Evolutionary conservation across 768 basidiomycete genomes (phyloP), one percentile per base, ranked within the genome.

Genomic region (Coprinopsis strossmayeri): DNA sequence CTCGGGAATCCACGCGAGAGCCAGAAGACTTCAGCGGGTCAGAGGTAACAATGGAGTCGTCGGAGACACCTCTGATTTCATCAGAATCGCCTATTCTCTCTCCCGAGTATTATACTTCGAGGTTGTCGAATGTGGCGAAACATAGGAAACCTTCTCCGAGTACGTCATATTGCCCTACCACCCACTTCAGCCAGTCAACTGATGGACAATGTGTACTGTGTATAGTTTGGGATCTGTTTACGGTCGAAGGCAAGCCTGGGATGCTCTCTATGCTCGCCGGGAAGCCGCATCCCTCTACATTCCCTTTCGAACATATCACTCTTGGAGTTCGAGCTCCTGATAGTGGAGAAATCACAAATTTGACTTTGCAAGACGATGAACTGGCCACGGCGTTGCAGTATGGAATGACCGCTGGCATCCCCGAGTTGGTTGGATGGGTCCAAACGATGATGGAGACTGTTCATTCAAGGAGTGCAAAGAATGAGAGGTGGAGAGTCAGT

Each of bases 281-380:
- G 21, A 87, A 88, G 60, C 89, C 89, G 11, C 88, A 90, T 57
- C 72, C 79, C 15, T 65, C 71, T 23, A 82, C 86, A 17, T 91
- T 91, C 67, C 90, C 90, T 1, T 84, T 92, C 64, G 76, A 78
- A 5, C 76, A 79, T 2, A 67, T 92, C 55, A 77, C 74, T 38
- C 72, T 83, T 57, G 73, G 68, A 1, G 64, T 75, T 3, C 34
- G 59, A 18, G 50, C 57, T 24, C 55, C 64, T 34, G 69, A 73
- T 3, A 24, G 5, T 5, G 11, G 18, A 21, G 18, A 17, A 23
- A 12, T 27, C 13, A 64, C 66, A 3, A 55, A 68, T 0, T 57
- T 88, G 45, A 64, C 64, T 0, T 64, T 90, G 43, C 63, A 65
- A n/a, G 71, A 69, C 0, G 57, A 68, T 2, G 77, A 81, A 46